Percentiles rank a stretch among this genome's conserved stretches.
Conservation (phyloP, 371 early-diverging fungal species). For the Lichtheimia ornata region DNA sequence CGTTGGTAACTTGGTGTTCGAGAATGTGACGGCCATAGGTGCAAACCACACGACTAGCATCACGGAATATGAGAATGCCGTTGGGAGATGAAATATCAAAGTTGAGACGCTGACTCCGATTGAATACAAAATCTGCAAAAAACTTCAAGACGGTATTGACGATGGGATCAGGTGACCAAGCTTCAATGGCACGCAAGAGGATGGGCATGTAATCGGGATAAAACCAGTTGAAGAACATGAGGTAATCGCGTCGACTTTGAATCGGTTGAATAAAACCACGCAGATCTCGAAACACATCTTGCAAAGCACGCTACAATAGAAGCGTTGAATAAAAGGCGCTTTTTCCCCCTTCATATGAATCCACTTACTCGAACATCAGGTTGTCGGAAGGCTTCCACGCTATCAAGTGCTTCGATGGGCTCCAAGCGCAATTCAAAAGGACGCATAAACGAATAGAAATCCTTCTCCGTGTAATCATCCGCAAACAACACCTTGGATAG, state of each 20-base stretch:
- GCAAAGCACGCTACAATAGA: slow-evolving; percentile 33
- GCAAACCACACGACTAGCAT: slow-evolving; percentile 69
- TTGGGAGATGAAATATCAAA: slow-evolving; percentile 87
- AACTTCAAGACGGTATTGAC: slow-evolving; percentile 76
- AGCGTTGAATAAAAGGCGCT: neutral
- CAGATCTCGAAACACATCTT: slow-evolving; percentile 81
- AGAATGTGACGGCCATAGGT: slow-evolving; percentile 45
- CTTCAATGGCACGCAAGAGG: slow-evolving; percentile 67
- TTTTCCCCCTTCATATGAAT: neutral
- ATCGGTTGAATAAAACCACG: slow-evolving; percentile 79
- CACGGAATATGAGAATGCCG: slow-evolving; percentile 88
- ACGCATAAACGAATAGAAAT: slow-evolving; percentile 73
- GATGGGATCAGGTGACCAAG: slow-evolving; percentile 68
- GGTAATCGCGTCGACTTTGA: slow-evolving; percentile 61
- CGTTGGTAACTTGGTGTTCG: slow-evolving; percentile 29
- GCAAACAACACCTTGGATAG: slow-evolving; percentile 78
- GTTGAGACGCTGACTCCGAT: slow-evolving; percentile 77
- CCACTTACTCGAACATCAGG: slow-evolving; percentile 35
- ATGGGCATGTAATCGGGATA: slow-evolving; percentile 66
- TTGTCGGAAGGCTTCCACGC: slow-evolving; percentile 46
- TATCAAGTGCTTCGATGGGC: slow-evolving; percentile 38
- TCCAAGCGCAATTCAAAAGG: slow-evolving; percentile 65
- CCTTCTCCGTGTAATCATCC: slow-evolving; percentile 61
- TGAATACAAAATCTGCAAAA: slow-evolving; percentile 77
- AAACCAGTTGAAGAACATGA: slow-evolving; percentile 87